Conservation (phyloP, 768 basidiomycete genomes). For the Russula abietina region DNA sequence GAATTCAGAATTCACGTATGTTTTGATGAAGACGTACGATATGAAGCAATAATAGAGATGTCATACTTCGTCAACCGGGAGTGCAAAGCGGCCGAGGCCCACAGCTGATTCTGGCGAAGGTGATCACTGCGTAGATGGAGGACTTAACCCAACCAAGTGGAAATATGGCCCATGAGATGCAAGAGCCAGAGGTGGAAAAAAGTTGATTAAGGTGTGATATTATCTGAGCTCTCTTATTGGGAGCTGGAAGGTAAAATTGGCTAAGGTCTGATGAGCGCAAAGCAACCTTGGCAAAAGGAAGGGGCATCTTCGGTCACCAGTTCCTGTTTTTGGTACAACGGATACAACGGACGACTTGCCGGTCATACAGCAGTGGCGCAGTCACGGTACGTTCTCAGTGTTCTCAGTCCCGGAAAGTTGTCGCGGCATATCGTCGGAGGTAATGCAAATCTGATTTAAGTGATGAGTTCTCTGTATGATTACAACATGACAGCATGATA, state of each 20-base stretch:
- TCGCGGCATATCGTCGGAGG: constrained; percentile 1
- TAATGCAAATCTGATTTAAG: background rate
- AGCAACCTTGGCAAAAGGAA: background rate
- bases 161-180: constrained; percentile 26
- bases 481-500: constrained; percentile 2
- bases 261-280: background rate
- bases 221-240: constrained; percentile 29
- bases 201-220: too few species aligned
- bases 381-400: background rate
- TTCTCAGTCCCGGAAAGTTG: background rate
- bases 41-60: background rate
- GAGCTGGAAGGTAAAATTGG: constrained; percentile 3
- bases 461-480: background rate
- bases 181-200: background rate
- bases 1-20: background rate
- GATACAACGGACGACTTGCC: too few species aligned
- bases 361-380: background rate
- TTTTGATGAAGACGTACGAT: background rate
- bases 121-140: background rate
- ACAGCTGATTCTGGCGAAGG: background rate
- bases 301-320: background rate
- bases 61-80: background rate
- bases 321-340: background rate
- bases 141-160: constrained; percentile 29
- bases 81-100: background rate